Evolutionary conservation across 768 basidiomycete species (phyloP), one percentile per base, ranked within the genome.

Genomic region (Xanthoconium purpureum): DNA sequence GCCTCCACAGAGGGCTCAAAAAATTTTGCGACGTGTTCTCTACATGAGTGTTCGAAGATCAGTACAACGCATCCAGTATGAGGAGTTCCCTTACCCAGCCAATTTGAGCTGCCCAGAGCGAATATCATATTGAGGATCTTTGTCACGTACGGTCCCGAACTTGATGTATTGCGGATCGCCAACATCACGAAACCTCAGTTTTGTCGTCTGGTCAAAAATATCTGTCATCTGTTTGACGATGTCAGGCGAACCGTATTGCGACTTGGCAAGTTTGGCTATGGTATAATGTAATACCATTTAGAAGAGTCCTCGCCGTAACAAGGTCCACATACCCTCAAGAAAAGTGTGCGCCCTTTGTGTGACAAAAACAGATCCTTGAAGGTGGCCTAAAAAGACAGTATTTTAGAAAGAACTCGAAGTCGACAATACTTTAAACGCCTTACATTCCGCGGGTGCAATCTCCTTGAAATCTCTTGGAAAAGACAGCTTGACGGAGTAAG

Each of bases 1-100:
- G 56, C 71, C 20, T 68, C 49, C 12, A 80, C 60, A 0, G 79
- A 79, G 0, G 75, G 76, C 44, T 77, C 71, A 55, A 81, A 82
- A 39, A 78, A 75, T 3, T 55, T 57, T 1, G 69, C 71, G 4
- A 80, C 67, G 11, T 74, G 71, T 6, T 61, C 46, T 9, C 78
- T 78, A 49, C n/a, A 46, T 1, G 1, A 18, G 6, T 15, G 8
- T 24, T 53, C 28, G n/a, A 29, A 63, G 5, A 3, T 50, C 9
- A 28, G 24, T 17, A 29, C 3, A 29, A 15, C 3, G 45, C 8
- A 12, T 17, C 18, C 13, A 29, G 40, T 24, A 4, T n/a, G 13
- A 33, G 35, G 18, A 14, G n/a, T 17, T 14, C 47, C 50, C 68
- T 29, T 51, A 77, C 75, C 74, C 74, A 2, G 66, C 36, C 15